Evolutionary conservation across 257 asterid genomes (phyloP).

Genomic region (Przewalskia tangutica): DNA sequence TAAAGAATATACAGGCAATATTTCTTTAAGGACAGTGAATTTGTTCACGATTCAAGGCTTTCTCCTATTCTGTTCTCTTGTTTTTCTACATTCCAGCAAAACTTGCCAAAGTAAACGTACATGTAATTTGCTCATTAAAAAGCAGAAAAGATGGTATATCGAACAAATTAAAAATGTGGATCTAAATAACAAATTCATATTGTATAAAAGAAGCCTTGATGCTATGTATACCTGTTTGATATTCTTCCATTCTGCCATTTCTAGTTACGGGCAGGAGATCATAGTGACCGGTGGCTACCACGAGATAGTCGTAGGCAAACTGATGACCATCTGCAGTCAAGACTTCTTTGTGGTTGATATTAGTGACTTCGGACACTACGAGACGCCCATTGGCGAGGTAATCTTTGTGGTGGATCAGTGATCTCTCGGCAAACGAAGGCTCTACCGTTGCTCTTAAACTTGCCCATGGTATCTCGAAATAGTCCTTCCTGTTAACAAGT

Average conservation of each 20-base stretch:
- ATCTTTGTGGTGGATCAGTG: conserved; percentile 67
- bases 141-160: not conserved
- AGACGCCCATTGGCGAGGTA: conserved; percentile 70
- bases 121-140: not conserved
- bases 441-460: conserved; percentile 73
- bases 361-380: conserved; percentile 47
- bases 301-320: conserved; percentile 59
- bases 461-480: conserved; percentile 86
- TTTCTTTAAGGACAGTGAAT: too few species aligned
- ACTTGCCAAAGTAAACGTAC: not conserved
- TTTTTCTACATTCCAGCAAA: not conserved
- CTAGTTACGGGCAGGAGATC: conserved; percentile 40
- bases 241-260: conserved; percentile 41
- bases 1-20: too few species aligned
- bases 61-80: too few species aligned
- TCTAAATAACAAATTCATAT: not conserved
- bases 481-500: conserved; percentile 56
- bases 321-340: conserved; percentile 54
- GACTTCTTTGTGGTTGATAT: conserved; percentile 46
- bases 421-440: conserved; percentile 65
- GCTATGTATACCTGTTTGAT: conserved; percentile 31
- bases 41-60: too few species aligned
- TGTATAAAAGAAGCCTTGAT: not conserved
- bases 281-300: conserved; percentile 76
- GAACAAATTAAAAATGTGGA: not conserved